Conservation (phyloP, 495 filamentous ascomycete genomes). For the Hypoxylon fragiforme region DNA sequence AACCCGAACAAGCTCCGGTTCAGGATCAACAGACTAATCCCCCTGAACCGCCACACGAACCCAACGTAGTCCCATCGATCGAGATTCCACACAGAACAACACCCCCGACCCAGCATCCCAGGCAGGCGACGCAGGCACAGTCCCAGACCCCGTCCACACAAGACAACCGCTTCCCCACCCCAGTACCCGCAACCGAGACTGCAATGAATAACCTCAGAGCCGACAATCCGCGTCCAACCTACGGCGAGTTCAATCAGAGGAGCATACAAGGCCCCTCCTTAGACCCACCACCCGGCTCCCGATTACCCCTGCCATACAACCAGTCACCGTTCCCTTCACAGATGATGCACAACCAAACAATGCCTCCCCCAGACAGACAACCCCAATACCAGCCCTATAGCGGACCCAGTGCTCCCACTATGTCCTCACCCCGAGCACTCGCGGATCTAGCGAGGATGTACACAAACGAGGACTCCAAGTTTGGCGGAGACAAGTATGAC, state of each 20-base stretch:
- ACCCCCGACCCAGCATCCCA: not conserved
- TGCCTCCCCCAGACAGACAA: not conserved
- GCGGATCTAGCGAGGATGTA: not conserved
- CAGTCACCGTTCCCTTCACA: no score
- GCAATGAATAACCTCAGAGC: no score
- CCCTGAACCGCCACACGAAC: not conserved
- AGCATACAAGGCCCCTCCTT: no score
- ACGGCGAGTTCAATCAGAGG: no score
- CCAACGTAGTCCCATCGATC: not conserved
- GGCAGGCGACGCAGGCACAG: no score
- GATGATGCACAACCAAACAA: not conserved
- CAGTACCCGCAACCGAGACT: no score
- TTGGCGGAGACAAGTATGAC: no score
- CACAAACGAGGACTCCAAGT: not conserved
- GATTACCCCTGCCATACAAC: no score
- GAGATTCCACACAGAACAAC: not conserved
- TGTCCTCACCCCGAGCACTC: not conserved
- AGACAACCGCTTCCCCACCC: no score
- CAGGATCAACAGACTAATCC: not conserved
- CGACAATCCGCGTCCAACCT: no score
- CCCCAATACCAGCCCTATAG: not conserved
- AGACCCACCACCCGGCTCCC: no score
- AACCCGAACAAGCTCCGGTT: not conserved
- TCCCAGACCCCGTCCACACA: no score
- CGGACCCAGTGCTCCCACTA: not conserved